These are phyloP conservation scores for Thielaviopsis ethacetica DNA, from an alignment of 2,329 filamentous ascomycete genomes.

Conservation along the genomic window DNA sequence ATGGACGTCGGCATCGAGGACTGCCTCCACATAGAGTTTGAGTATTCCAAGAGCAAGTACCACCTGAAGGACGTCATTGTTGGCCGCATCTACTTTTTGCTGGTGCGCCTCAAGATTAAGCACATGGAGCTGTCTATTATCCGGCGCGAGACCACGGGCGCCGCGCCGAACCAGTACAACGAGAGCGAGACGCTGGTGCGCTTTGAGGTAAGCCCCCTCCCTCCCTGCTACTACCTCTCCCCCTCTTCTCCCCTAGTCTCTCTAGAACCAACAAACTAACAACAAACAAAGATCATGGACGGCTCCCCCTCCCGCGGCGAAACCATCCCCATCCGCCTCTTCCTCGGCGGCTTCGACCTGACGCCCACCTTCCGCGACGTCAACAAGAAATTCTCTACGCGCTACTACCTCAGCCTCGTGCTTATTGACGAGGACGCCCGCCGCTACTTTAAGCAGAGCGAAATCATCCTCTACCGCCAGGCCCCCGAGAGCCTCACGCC, in stretches of 20 bases:
- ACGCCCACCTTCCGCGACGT: conserved; percentile 98
- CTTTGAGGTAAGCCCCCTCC: conserved; percentile 63
- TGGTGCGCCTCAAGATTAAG: conserved; percentile 97
- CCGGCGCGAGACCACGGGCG: conserved; percentile 86
- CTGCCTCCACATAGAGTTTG: conserved; percentile 97
- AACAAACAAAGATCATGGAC: conserved; percentile 67
- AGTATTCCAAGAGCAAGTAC: conserved; percentile 98
- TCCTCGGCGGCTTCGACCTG: conserved; percentile 92
- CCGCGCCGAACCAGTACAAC: conserved; percentile 96
- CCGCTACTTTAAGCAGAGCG: conserved; percentile 97
- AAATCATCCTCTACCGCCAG: conserved; percentile 92
- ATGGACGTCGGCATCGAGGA: conserved; percentile 99
- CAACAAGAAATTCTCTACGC: conserved; percentile 98
- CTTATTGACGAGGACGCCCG: conserved; percentile 94
- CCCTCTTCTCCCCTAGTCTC: neutral
- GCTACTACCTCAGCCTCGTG: conserved; percentile 93
- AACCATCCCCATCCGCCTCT: conserved; percentile 92
- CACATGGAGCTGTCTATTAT: conserved; percentile 99
- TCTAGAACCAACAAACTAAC: neutral
- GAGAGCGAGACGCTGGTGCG: conserved; percentile 96
- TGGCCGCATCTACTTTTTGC: conserved; percentile 91
- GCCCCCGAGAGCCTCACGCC: conserved; percentile 30
- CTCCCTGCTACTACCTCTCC: neutral
- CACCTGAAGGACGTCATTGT: conserved; percentile 99
- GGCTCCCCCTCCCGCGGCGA: conserved; percentile 89